Evolutionary conservation across 78 protist species (phyloP), one percentile per base, ranked within the genome.

Genomic region (Thecamonas trahens): DNA sequence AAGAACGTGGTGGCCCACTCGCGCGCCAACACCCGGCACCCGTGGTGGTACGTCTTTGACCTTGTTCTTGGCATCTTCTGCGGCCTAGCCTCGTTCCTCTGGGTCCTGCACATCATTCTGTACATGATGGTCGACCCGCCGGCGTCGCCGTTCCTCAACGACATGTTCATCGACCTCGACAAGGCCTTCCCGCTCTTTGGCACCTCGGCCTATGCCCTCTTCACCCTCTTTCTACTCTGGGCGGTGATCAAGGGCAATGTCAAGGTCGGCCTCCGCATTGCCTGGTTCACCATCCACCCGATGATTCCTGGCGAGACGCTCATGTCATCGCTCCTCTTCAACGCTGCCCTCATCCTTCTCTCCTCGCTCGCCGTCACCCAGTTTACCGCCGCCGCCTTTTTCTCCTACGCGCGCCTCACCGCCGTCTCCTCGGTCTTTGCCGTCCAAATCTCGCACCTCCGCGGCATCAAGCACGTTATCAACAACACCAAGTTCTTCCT

Each of bases 301-400:
- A 74, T 85, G 80, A 68, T 29, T 8, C 2, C n/a, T n/a, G 59
- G 65, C 35, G 71, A 35, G 28, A 86, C 91, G 49, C 32, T 68
- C 45, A 70, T 81, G 87, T 80, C 72, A 73, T 81, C 87, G 17
- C 50, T 86, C 44, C 45, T 86, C n/a, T 86, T 86, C 79, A 86
- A 86, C 67, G 13, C 66, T 0, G 61, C 54, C 53, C 38, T 86
- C 53, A 52, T 86, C 26, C 57, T 76, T n/a, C 22, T 77, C 31
- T 57, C 77, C 64, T 39, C 83, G 39, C 29, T 85, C 61, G 47
- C 90, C 5, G 73, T 76, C 18, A 11, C 61, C 14, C 86, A 80
- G 32, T 85, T 85, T 53, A 66, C 76, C 50, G 47, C 62, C n/a
- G 15, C 0, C 13, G 2, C 86, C 52, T 85, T 85, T 47, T 5